Base-by-base conservation (phyloP, 768 basidiomycete species). In the Ephemerocybe angulata region DNA sequence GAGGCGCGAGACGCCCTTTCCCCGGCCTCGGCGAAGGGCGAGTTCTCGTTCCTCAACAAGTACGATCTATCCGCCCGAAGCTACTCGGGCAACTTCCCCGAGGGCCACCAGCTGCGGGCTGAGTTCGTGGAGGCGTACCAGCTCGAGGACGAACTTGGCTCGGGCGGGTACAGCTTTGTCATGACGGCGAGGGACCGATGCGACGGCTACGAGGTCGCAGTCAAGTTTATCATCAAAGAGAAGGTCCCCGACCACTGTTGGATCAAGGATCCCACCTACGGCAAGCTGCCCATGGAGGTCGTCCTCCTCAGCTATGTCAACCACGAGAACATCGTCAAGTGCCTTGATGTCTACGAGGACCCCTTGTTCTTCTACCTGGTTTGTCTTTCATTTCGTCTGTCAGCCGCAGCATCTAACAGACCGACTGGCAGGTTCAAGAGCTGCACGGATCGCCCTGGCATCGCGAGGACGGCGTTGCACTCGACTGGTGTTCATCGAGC, bases 101-200 rank as follows among this genome's bases (percentile, higher is more conserved):
- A 66, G 3, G 79, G 77, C 1, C 88, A 93, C 67, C 63, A 64
- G 31, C 78, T 93, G 44, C 76, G 85, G 62, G 64, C 76, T 5
- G 72, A 75, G 41, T 93, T 93, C 61, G 81, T 81, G 46, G 72
- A 70, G 38, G 64, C 64, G 44, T 92, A 90, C 62, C 66, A 74
- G 33, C 81, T 90, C 22, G 81, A 79, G 33, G 89, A 88, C 60
- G 87, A 91, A 66, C 78, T 98, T 24, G 95, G 95, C 38, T 85
- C 86, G 10, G 95, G 95, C 41, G 94, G 94, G 17, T 98, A 94
- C 66, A 94, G 94, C 2, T 97, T 98, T 67, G 95, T 98, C 25
- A 90, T 96, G 81, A 88, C 88, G 2, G 93, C 92, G 10, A 71
- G 76, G 31, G 83, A 90, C 65, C 83, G 81, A 13, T 62, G 59